A percentile compares a stretch with the other conserved stretches of the same genome.
These are phyloP conservation scores for Hypomyces rosellus DNA, from an alignment of 2,329 filamentous ascomycete genomes.

Conservation along the genomic window DNA sequence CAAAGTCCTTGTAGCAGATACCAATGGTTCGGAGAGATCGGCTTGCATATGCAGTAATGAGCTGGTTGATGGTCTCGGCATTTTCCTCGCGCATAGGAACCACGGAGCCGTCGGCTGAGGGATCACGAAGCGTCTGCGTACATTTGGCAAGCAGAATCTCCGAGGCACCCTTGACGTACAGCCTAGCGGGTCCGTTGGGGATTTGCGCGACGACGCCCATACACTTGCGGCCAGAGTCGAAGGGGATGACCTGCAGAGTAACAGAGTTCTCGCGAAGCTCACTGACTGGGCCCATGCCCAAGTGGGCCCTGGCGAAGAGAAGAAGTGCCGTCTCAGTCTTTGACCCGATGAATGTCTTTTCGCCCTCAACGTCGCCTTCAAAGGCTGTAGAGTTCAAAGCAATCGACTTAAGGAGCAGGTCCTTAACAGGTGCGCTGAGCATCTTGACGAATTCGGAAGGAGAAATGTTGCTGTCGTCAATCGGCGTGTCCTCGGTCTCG, in stretches of 20 bases:
- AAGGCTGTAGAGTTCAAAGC: slow-evolving; percentile 68
- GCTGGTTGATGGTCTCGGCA: slow-evolving; percentile 49
- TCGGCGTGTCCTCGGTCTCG: slow-evolving; percentile 13
- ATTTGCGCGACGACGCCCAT: slow-evolving; percentile 55
- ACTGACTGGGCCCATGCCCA: slow-evolving; percentile 59
- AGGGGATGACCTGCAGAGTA: slow-evolving; percentile 63
- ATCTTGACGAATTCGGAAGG: slow-evolving; percentile 41
- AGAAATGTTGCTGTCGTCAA: slow-evolving; percentile 31
- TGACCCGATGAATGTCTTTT: slow-evolving; percentile 63
- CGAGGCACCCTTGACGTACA: slow-evolving; percentile 59
- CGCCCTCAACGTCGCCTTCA: slow-evolving; percentile 64
- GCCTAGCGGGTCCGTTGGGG: slow-evolving; percentile 44
- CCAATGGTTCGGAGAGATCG: slow-evolving; percentile 80
- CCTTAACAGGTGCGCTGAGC: slow-evolving; percentile 42
- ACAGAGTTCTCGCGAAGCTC: slow-evolving; percentile 56
- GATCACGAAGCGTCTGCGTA: slow-evolving; percentile 44
- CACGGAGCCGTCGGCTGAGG: slow-evolving; percentile 38
- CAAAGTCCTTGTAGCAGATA: slow-evolving; percentile 76
- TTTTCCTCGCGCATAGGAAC: slow-evolving; percentile 45
- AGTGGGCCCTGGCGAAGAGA: slow-evolving; percentile 59
- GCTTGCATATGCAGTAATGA: slow-evolving; percentile 73
- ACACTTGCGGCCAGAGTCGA: slow-evolving; percentile 70
- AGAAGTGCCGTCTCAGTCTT: slow-evolving; percentile 73
- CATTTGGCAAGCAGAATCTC: slow-evolving; percentile 57
- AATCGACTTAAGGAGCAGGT: slow-evolving; percentile 53